Evolutionary conservation across 2,329 filamentous ascomycete species (phyloP), one percentile per base, ranked within the genome.

Genomic region (Erysiphe pulchra): DNA sequence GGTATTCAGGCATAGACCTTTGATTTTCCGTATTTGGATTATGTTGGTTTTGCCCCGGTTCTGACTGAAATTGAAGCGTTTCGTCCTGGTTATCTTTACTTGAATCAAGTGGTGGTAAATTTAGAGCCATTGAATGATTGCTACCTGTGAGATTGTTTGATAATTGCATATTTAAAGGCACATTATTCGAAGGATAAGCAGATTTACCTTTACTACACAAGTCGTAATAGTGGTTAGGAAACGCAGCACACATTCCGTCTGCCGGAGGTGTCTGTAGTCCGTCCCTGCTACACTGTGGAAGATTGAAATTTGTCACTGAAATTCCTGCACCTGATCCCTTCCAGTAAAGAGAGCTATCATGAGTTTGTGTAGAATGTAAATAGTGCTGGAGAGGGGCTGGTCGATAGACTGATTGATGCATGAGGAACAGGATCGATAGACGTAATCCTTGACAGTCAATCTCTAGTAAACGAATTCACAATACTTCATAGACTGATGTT

Each of bases 191-290:
- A 37, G 38, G 42, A 42, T 49, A 47, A 24, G 49, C 37, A 31
- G 32, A 10, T 34, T 11, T 12, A n/a, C 32, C 14, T 34, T 11
- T 11, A 10, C 14, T n/a, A n/a, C 14, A n/a, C 14, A n/a, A 61
- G 48, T 64, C 61, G 53, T 67, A 60, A 46, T 63, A 58, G 12
- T 63, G 52, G 42, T 60, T 60, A 44, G 69, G 66, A 51, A 70
- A 71, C 38, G 54, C 51, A n/a, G 65, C 60, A 49, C 67, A 68
- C 70, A 73, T 65, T 40, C 64, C 61, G 60, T 71, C 68, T 51
- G 61, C 57, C 37, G 67, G 68, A 45, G 69, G 68, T 48, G 67
- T 70, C 54, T 60, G 62, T 53, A 70, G 63, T 49, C 68, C 67
- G 44, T 55, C 52, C 16, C 37, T 16, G 11, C 34, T 17, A 24